Evolutionary conservation across 371 early-diverging fungal genomes (phyloP), one percentile per base, ranked within the genome.

Genomic region (Mucor mucedo): DNA sequence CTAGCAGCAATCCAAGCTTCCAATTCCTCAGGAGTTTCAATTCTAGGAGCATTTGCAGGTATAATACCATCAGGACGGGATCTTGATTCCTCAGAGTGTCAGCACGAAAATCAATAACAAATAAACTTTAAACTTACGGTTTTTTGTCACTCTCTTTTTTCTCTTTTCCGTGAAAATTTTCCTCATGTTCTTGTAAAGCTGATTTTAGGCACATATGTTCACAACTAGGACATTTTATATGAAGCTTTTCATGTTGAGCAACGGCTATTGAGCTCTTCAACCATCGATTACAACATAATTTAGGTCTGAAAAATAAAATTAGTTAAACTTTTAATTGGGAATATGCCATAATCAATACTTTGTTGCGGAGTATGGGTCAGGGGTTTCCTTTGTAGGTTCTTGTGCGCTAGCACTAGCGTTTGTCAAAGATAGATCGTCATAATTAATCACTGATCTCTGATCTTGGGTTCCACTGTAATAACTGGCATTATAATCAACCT

Each of bases 1-100:
- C 92, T 65, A 13, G 85, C 88, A 21, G 69, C 86, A 40, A 89
- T 90, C 90, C 91, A 91, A 33, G 86, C 75, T 2, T 67, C 85
- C 32, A 90, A 72, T 42, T 83, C 87, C 57, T 89, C 88, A 1
- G 89, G 89, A 41, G 80, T 83, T 27, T 81, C 73, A 4, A 82
- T 45, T 57, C 73, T 73, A 16, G 79, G 82, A n/a, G 82, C 82
- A 60, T 76, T 70, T 3, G 73, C 58, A 16, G 78, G 82, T 2
- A 73, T 66, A 55, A 81, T 53, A 3, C 82, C 82, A 56, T 81
- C 82, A 11, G 81, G 70, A 39, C 70, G 63, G 30, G 59, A 58
- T 64, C 60, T 74, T 27, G 5, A 50, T 14, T 35, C 35, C 10
- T 28, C 3, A 21, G 2, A n/a, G 3, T 47, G 27, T 47, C 47